Evolutionary conservation across 352 stramenopile species (phyloP), one percentile per base, ranked within the genome.

Genomic region (Globisporangium orthogonon): DNA sequence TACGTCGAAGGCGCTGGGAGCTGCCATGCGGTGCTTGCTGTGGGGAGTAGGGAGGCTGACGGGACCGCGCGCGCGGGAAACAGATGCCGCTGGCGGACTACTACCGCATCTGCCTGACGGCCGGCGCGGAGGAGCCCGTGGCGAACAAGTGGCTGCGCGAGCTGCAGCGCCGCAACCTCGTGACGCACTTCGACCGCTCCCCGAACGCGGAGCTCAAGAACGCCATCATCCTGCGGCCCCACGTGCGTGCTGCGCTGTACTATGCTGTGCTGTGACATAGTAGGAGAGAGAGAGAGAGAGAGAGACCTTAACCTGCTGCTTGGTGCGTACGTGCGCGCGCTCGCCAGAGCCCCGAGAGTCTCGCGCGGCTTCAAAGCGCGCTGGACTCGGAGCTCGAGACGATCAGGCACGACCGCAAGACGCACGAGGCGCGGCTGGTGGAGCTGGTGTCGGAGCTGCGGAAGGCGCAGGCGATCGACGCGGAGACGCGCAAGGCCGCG

Each of bases 61-160:
- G 23, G 23, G 23, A 23, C 23, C 23, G 23, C 23, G 23, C 15
- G 54, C 39, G 14, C 1, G 63, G 13, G 9, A 23, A 23, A 23
- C 52, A 92, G 83, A 62, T 92, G 55, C 78, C 83, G 9, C 51
- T 92, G 45, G 51, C 59, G 18, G 80, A 92, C 58, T 92, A 77
- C 57, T 92, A 89, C 60, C 51, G 70, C 50, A 84, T 89, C 59
- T 92, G 83, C 54, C 69, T 86, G 30, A 83, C 83, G 50, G 78
- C 75, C 0, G 80, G 83, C 7, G 80, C 76, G 1, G 83, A 91
- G 43, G 70, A 89, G 58, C 65, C 67, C 0, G 77, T 89, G 33
- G 81, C 80, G 37, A 83, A 82, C 60, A 90, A 87, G 60, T 92
- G 83, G 83, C 63, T 92, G 6, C 64, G 78, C 29, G 81, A 90